Evolutionary conservation across 352 stramenopile species (phyloP).

Genomic region (Pythium oligandrum): DNA sequence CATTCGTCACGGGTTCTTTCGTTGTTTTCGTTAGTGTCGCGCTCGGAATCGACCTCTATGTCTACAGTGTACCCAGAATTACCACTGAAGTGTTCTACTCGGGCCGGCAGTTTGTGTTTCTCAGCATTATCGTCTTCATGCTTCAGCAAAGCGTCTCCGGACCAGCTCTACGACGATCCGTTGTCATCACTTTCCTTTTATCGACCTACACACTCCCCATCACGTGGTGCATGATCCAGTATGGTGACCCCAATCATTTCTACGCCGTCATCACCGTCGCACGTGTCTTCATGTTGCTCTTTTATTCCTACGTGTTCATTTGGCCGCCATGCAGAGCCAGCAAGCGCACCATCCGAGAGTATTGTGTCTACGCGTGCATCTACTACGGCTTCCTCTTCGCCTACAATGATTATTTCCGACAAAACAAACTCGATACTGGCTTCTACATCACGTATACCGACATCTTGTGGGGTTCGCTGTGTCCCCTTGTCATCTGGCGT

Average conservation of each 20-base stretch:
- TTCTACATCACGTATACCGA: constrained; percentile 22
- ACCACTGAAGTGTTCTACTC: constrained; percentile 44
- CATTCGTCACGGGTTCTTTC: constrained; percentile 28
- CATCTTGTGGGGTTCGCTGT: constrained; percentile 22
- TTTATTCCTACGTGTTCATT: constrained; percentile 16
- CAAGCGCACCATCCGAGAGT: constrained; percentile 9
- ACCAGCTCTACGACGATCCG: constrained; percentile 29
- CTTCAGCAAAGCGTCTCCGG: constrained; percentile 55
- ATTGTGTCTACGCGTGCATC: constrained; percentile 15
- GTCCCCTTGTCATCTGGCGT: constrained; percentile 34
- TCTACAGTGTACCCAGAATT: constrained; percentile 9
- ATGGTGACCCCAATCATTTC: constrained; percentile 6
- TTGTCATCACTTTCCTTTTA: constrained; percentile 29
- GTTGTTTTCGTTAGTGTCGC: constrained; percentile 26
- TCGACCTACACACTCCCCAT: constrained; percentile 31
- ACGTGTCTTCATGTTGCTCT: constrained; percentile 12
- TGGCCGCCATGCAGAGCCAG: constrained; percentile 11
- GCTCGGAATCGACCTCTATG: constrained; percentile 25
- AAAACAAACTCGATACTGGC: constrained; percentile 8
- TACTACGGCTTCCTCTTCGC: constrained; percentile 13
- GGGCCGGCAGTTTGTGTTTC: constrained; percentile 44
- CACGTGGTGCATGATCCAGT: constrained; percentile 14
- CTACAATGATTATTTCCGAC: constrained; percentile 15
- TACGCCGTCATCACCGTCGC: constrained; percentile 9
- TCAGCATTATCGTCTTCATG: constrained; percentile 46